These are phyloP conservation scores for Fraxinus greggii DNA, from an alignment of 305 asterid species.

Conservation along the genomic window DNA sequence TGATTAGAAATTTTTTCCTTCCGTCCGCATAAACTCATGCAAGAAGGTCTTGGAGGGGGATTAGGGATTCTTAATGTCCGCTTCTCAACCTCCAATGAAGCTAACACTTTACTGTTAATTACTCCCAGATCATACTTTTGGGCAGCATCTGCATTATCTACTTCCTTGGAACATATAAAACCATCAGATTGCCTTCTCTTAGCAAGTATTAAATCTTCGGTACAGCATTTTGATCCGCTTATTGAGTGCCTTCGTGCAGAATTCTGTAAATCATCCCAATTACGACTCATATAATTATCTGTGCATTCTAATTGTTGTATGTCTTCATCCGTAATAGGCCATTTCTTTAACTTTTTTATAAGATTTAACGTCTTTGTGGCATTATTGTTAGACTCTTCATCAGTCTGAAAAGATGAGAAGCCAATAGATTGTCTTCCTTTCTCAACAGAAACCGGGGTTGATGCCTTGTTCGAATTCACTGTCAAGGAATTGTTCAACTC, in stretches of 20 bases:
- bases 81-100: conserved; percentile 64
- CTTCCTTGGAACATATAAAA: conserved; percentile 64
- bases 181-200: conserved; percentile 82
- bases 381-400: conserved; percentile 50
- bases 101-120: conserved; percentile 42
- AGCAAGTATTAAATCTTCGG: conserved; percentile 46
- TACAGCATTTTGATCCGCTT: conserved; percentile 59
- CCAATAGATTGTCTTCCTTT: conserved; percentile 57
- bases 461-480: conserved; percentile 32
- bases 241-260: conserved; percentile 72
- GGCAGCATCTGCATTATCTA: conserved; percentile 47
- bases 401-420: conserved; percentile 52
- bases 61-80: conserved; percentile 73
- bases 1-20: conserved; percentile 45
- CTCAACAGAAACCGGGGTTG: conserved; percentile 45
- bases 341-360: conserved; percentile 72
- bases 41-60: conserved; percentile 91
- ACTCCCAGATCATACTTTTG: conserved; percentile 46
- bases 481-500: conserved; percentile 58
- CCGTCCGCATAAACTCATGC: conserved; percentile 24
- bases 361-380: conserved; percentile 51
- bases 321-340: conserved; percentile 81
- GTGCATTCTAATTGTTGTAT: conserved; percentile 41
- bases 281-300: conserved; percentile 29
- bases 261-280: conserved; percentile 48